Evolutionary conservation across 78 protist species (phyloP), one percentile per base, ranked within the genome.

Genomic region (Polysphondylium violaceum): DNA sequence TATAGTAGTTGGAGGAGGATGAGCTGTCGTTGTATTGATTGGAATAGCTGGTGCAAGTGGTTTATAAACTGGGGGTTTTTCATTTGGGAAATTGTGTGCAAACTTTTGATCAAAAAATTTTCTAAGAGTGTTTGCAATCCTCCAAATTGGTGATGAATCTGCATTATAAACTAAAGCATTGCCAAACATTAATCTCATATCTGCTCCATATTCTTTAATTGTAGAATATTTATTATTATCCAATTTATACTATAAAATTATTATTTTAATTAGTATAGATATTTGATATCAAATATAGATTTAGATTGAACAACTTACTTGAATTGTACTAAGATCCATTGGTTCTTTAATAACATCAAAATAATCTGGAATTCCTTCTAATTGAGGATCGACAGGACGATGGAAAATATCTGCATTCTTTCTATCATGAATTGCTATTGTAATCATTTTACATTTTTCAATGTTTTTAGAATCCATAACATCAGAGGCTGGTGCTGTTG

Each of bases 361-460:
- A 76, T 97, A 97, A 78, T 85, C 94, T n/a, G 98, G 98, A 38
- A 96, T 78, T 64, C 44, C 27, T 36, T 76, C 85, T 19, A 38
- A 50, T n/a, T 78, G 77, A 21, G 97, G 98, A n/a, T 97, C 98
- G 44, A 97, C 98, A 12, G 98, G 98, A 29, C 27, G 31, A 21
- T 68, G 74, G 74, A 97, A 97, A 7, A 56, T 40, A 29, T 38
- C 17, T 29, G 95, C 71, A 11, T 17, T 53, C 27, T 64, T 56
- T 36, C 38, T 67, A 27, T 76, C 76, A 56, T 38, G 40, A 12
- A 83, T 55, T 59, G 27, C 51, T 17, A 4, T 16, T 21, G 17
- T 31, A 8, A 69, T 38, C 29, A 29, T 47, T 41, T 69, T 69
- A 43, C 91, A 83, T 12, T 59, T 27, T 38, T 60, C 60, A 16